A percentile compares a stretch with the other conserved stretches of the same genome.
Conservation (phyloP, 768 basidiomycete genomes). For the Rhodotorula paludigena region DNA sequence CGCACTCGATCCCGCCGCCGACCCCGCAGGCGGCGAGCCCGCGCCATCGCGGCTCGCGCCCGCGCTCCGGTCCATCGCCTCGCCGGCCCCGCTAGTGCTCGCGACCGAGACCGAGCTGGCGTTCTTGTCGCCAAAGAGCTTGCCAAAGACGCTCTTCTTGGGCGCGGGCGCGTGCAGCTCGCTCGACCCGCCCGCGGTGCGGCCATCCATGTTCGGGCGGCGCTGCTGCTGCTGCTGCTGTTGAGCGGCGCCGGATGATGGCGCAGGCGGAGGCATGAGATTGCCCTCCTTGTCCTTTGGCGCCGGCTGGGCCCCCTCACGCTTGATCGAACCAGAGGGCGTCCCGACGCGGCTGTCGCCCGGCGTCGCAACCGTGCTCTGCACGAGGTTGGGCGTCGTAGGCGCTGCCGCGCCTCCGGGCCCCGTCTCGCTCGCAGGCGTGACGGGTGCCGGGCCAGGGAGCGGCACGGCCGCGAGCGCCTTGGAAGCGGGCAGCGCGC, state of each 20-base stretch:
- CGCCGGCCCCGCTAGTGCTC: not conserved
- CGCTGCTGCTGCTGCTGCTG: not conserved
- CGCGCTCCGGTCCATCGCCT: not conserved
- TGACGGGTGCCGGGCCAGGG: not conserved
- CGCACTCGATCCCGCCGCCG: not conserved
- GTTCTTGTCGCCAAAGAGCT: slow-evolving; percentile 33
- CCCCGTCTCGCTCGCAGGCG: not conserved
- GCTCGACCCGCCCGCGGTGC: not conserved
- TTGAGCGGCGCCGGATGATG: no score
- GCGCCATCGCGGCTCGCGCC: not conserved
- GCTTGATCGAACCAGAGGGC: not conserved
- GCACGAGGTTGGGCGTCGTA: not conserved
- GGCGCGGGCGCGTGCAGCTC: no score
- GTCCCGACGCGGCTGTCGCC: slow-evolving; percentile 3
- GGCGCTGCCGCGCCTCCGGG: not conserved
- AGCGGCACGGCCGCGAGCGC: not conserved
- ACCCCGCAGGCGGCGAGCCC: not conserved
- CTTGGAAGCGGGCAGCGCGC: slow-evolving; percentile 1
- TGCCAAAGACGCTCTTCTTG: slow-evolving; percentile 39
- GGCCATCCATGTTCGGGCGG: not conserved
- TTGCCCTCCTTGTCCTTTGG: no score
- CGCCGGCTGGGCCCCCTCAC: not conserved
- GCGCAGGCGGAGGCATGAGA: no score
- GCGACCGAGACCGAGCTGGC: not conserved
- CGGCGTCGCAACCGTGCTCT: slow-evolving; percentile 4